These are phyloP conservation scores for Cordyceps pruinosa DNA, from an alignment of 2,329 filamentous ascomycete genomes.

Conservation along the genomic window DNA sequence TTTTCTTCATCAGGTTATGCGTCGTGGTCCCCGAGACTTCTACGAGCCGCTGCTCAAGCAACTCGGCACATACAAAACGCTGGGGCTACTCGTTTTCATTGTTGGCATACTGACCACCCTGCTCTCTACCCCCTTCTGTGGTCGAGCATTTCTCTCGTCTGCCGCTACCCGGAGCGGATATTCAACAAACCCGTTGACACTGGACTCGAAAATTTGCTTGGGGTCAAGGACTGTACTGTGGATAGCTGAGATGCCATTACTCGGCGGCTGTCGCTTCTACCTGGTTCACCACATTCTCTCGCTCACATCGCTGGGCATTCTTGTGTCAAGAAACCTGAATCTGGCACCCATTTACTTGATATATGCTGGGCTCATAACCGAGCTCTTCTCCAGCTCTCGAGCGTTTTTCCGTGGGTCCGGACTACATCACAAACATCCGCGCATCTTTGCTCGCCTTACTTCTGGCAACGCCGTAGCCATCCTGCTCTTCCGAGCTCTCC, in stretches of 20 bases:
- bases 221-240: slow-evolving; percentile 13
- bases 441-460: background rate
- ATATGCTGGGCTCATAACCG: slow-evolving; percentile 13
- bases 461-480: background rate
- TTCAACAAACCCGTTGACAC: background rate
- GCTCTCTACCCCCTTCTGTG: slow-evolving; percentile 7
- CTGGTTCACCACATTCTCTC: slow-evolving; percentile 14
- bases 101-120: slow-evolving; percentile 12
- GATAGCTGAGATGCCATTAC: slow-evolving; percentile 14
- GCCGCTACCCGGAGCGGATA: background rate
- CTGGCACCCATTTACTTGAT: slow-evolving; percentile 12
- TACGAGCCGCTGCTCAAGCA: background rate
- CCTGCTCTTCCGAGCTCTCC: background rate
- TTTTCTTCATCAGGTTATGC: background rate
- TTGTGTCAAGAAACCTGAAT: background rate
- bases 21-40: background rate
- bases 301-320: slow-evolving; percentile 4
- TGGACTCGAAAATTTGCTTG: slow-evolving; percentile 11
- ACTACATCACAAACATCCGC: background rate
- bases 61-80: background rate
- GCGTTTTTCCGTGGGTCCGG: slow-evolving; percentile 12
- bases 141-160: slow-evolving; percentile 7
- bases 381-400: slow-evolving; percentile 11
- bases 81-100: slow-evolving; percentile 14
- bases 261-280: slow-evolving; percentile 13